Conservation (phyloP, 2,329 filamentous ascomycete genomes). For the Scedosporium dehoogii region DNA sequence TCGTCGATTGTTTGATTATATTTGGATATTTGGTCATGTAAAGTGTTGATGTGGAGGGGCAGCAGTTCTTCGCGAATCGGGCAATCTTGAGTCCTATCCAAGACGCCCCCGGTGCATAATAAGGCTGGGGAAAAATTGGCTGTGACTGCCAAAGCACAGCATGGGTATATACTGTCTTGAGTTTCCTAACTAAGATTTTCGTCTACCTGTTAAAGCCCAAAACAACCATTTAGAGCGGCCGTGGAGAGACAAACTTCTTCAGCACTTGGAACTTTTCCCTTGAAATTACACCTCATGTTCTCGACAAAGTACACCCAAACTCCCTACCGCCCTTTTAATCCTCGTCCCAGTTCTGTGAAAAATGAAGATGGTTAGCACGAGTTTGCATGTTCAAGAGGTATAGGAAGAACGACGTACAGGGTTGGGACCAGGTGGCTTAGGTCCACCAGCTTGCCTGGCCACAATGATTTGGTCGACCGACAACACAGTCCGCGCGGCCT, state of each 20-base stretch:
- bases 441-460: conserved; percentile 89
- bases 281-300: background rate
- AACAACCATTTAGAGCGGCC: background rate
- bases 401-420: conserved; percentile 48
- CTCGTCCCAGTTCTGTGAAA: conserved; percentile 51
- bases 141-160: background rate
- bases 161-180: background rate
- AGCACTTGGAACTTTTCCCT: background rate
- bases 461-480: conserved; percentile 99
- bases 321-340: conserved; percentile 28
- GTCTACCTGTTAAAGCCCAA: background rate
- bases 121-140: too few species aligned
- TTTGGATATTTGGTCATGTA: too few species aligned
- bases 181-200: background rate
- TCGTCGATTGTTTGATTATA: too few species aligned
- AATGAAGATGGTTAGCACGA: conserved; percentile 17
- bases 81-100: too few species aligned
- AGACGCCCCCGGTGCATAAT: too few species aligned
- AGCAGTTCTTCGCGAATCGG: too few species aligned
- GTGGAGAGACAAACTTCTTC: background rate
- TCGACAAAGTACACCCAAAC: background rate
- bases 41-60: too few species aligned
- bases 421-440: conserved; percentile 92
- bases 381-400: background rate
- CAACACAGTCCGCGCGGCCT: conserved; percentile 85